phyloP scores from a whole-genome alignment of 2,329 filamentous ascomycete species.

The Dryadomyces quercivorus region DNA sequence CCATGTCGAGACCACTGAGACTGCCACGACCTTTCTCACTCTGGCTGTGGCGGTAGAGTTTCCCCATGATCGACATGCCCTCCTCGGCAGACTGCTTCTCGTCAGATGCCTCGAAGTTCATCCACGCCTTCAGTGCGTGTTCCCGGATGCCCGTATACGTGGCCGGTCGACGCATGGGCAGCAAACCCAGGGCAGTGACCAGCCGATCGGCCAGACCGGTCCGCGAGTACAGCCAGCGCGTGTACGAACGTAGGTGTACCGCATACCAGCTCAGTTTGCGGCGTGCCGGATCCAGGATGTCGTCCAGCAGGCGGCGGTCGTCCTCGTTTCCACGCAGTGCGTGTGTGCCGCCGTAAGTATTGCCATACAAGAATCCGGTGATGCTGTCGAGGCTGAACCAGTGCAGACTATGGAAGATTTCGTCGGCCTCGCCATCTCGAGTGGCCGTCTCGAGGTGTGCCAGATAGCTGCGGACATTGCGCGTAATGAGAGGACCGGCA shows the following conservation, averaged over 20 bases:
- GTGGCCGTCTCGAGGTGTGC: neutral
- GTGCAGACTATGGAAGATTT: constrained; percentile 37
- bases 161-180: constrained; percentile 36
- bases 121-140: constrained; percentile 16
- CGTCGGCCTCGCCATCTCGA: constrained; percentile 17
- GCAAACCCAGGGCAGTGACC: constrained; percentile 19
- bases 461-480: constrained; percentile 7
- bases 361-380: constrained; percentile 37
- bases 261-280: constrained; percentile 35
- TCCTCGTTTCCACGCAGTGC: constrained; percentile 24
- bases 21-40: constrained; percentile 4
- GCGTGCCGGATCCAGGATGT: constrained; percentile 34
- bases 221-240: constrained; percentile 34
- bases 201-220: constrained; percentile 24
- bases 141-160: constrained; percentile 37
- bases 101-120: constrained; percentile 8
- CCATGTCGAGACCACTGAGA: constrained; percentile 32
- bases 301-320: constrained; percentile 29
- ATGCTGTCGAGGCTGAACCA: constrained; percentile 41
- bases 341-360: constrained; percentile 26
- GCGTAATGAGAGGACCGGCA: constrained; percentile 24
- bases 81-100: constrained; percentile 3
- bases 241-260: constrained; percentile 30
- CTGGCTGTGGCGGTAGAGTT: constrained; percentile 18
- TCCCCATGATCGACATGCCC: constrained; percentile 22